Evolutionary conservation across 257 asterid genomes (phyloP).

Genomic region (Nicotiana tomentosiformis): DNA sequence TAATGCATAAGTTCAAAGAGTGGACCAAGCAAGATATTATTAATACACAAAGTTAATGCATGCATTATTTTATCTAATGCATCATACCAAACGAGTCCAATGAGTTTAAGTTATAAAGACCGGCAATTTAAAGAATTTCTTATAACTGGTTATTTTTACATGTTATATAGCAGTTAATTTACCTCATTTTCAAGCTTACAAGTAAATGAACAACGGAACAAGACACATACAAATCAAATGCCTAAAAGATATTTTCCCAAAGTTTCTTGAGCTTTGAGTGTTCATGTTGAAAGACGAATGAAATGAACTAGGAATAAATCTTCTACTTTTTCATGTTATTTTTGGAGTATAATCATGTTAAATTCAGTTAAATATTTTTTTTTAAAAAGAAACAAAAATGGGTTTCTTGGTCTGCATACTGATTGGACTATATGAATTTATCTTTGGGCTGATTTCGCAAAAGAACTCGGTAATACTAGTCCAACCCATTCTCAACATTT

Average conservation of each 20-base stretch:
- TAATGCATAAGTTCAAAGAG: no score
- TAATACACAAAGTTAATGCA: no score
- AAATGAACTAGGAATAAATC: neutral
- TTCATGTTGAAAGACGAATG: neutral
- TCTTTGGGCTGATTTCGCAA: neutral
- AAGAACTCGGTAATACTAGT: neutral
- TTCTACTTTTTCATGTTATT: neutral
- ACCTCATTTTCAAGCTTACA: neutral
- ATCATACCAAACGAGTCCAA: no score
- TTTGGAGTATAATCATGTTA: neutral
- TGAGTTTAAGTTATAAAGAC: no score
- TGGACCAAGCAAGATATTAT: no score
- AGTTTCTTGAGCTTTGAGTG: neutral
- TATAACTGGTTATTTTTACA: neutral
- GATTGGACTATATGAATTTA: neutral
- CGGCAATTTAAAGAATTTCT: neutral
- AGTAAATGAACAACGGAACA: neutral
- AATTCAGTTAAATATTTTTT: neutral
- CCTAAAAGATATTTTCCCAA: neutral
- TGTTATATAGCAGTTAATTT: neutral
- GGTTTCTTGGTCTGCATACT: neutral
- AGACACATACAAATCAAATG: neutral
- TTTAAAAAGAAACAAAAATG: neutral
- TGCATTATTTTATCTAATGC: no score
- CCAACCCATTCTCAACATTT: neutral